These are phyloP conservation scores for Diaporthe longicolla DNA, from an alignment of 2,329 filamentous ascomycete species.

Conservation along the genomic window DNA sequence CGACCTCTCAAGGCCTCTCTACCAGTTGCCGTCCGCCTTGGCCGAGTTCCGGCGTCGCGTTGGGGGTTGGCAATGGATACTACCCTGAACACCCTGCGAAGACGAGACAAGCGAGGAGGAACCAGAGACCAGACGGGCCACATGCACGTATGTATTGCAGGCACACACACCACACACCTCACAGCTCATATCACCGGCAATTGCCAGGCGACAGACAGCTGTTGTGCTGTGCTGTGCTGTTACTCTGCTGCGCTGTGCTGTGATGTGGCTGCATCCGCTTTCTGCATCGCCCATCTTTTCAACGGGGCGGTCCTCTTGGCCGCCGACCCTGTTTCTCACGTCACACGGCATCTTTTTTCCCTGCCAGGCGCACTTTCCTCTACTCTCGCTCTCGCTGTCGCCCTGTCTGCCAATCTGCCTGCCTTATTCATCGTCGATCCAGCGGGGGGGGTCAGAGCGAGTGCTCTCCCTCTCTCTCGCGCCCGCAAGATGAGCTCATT, in stretches of 20 bases:
- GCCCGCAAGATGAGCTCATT: slow-evolving; percentile 26
- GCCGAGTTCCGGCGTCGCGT: slow-evolving; percentile 32
- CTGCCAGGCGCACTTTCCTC: background rate
- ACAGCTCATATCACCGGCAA: slow-evolving; percentile 8
- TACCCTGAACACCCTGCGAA: background rate
- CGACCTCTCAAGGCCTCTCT: background rate
- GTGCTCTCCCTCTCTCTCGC: background rate
- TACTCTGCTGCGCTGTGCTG: background rate
- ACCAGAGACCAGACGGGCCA: background rate
- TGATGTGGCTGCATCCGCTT: slow-evolving; percentile 24
- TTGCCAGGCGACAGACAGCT: slow-evolving; percentile 12
- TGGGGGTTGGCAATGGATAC: slow-evolving; percentile 8
- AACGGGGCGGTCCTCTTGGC: slow-evolving; percentile 17
- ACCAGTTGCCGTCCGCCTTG: slow-evolving; percentile 5
- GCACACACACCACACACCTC: too few relatives aligned
- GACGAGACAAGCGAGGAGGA: slow-evolving; percentile 25
- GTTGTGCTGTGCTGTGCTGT: background rate
- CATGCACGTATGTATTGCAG: background rate
- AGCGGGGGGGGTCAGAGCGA: slow-evolving; percentile 8
- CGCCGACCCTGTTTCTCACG: slow-evolving; percentile 16
- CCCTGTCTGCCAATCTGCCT: background rate
- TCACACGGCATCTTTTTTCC: slow-evolving; percentile 2
- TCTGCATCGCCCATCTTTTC: slow-evolving; percentile 22
- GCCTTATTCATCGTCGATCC: background rate
- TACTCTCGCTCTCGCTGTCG: background rate